Percentiles rank a stretch among this genome's conserved stretches.
Conservation (phyloP, 176 grass and related monocot genomes). For the Calamus simplicifolius region DNA sequence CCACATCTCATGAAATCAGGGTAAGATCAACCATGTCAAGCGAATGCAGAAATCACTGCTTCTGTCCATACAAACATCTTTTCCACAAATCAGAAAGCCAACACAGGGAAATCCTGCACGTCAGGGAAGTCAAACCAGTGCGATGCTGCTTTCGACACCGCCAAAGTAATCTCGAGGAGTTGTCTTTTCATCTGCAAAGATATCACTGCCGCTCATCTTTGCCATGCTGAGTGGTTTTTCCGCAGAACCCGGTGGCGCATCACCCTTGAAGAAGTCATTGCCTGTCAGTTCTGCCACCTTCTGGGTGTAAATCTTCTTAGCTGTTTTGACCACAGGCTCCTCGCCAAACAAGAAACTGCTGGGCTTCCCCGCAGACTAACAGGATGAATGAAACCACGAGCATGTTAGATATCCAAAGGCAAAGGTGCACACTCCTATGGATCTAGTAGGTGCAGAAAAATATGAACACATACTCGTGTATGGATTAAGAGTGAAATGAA, state of each 20-base stretch:
- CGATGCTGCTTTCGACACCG: constrained; percentile 92
- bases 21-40: too few species aligned
- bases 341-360: constrained; percentile 65
- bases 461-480: too few species aligned
- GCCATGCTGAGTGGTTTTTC: constrained; percentile 71
- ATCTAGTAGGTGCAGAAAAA: too few species aligned
- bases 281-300: constrained; percentile 84
- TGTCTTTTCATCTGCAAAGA: constrained; percentile 70
- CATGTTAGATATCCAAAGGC: neutral
- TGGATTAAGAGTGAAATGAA: too few species aligned
- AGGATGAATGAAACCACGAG: constrained; percentile 1
- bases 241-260: constrained; percentile 21
- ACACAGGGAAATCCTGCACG: too few species aligned
- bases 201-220: constrained; percentile 91
- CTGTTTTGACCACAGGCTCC: constrained; percentile 60
- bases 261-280: constrained; percentile 77
- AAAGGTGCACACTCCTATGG: too few species aligned
- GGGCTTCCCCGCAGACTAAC: constrained; percentile 18
- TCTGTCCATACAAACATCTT: too few species aligned
- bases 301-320: constrained; percentile 60
- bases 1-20: constrained; percentile 3
- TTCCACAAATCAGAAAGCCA: too few species aligned
- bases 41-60: too few species aligned
- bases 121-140: constrained; percentile 45
- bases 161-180: constrained; percentile 60